A percentile compares a stretch with the other conserved stretches of the same genome.
Conservation (phyloP, 179 eudicot genomes). For the Camellia oleifera region DNA sequence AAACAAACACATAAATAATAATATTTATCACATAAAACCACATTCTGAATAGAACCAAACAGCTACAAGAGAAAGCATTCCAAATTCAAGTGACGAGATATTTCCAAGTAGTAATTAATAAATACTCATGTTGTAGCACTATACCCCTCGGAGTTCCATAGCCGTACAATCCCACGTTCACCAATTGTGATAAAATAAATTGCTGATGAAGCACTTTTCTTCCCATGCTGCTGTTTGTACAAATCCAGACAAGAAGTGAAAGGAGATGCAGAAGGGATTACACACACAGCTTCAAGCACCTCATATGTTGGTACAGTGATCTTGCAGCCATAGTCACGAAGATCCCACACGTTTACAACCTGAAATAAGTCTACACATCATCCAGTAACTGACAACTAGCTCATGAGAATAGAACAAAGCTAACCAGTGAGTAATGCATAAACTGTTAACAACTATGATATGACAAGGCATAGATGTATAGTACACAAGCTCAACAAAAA, state of each 20-base stretch:
- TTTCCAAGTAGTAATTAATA: slow-evolving; percentile 6
- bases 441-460: background rate
- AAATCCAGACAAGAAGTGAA: slow-evolving; percentile 47
- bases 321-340: slow-evolving; percentile 58
- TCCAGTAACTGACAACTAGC: background rate
- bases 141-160: slow-evolving; percentile 86
- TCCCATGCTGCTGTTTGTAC: slow-evolving; percentile 29
- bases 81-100: background rate
- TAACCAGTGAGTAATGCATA: background rate
- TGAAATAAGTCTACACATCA: slow-evolving; percentile 23
- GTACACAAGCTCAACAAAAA: background rate
- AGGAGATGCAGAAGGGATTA: slow-evolving; percentile 49
- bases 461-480: background rate
- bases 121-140: background rate
- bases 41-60: slow-evolving; percentile 4
- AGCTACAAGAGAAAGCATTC: slow-evolving; percentile 9
- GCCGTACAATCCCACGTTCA: slow-evolving; percentile 91
- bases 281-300: slow-evolving; percentile 77
- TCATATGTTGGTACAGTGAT: slow-evolving; percentile 69
- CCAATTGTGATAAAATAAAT: slow-evolving; percentile 78
- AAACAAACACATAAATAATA: background rate
- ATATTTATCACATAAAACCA: background rate
- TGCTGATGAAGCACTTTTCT: slow-evolving; percentile 35
- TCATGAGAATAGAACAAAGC: background rate
- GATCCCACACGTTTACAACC: slow-evolving; percentile 96